Base-by-base conservation (phyloP, 805 yeast species). In the Cyberlindnera mrakii region DNA sequence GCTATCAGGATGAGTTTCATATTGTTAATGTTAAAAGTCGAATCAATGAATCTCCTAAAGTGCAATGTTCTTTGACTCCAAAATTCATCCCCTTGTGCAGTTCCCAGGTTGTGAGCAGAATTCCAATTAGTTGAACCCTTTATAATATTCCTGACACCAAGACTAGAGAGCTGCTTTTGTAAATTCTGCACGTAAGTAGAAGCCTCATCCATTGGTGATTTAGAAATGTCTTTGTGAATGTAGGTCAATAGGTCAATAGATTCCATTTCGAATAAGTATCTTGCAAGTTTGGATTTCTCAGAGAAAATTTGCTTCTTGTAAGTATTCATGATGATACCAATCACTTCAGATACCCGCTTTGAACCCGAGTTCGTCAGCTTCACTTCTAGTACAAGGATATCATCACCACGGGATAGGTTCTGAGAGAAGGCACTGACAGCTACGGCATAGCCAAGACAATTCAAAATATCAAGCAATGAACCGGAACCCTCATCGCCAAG, bases 401-500 rank as follows among this genome's bases (percentile, higher is more conserved):
- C 59, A n/a, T 67, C 60, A 1, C 59, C 62, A 1, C 52, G 41
- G 3, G 74, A 50, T 23, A 75, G 51, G 3, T 54, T 47, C 17
- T 77, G 73, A 1, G 62, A 53, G 45, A 62, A 76, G 0, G 82
- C 76, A 33, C 56, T 53, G 3, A 77, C 60, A 0, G 62, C 55
- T 1, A 67, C 58, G 68, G 66, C 45, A 60, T 67, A 17, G 62
- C 70, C 33, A 50, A 54, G 5, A 46, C 39, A 15, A 17, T 62
- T 63, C 9, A 80, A 59, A 15, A 51, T 54, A 5, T 68, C 58
- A 47, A 72, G 71, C 6, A 83, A 54, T 0, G 87, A 75, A 0
- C 72, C 72, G 2, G 50, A 43, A 5, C 78, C 61, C 60, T 84
- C 91, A 57, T 78, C 80, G 1, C 91, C 91, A 39, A 82, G 60